Percentiles rank a stretch among this genome's conserved stretches.
Evolutionary conservation across 805 yeast species (phyloP).

Genomic region (Maudiozyma saulgeensis): DNA sequence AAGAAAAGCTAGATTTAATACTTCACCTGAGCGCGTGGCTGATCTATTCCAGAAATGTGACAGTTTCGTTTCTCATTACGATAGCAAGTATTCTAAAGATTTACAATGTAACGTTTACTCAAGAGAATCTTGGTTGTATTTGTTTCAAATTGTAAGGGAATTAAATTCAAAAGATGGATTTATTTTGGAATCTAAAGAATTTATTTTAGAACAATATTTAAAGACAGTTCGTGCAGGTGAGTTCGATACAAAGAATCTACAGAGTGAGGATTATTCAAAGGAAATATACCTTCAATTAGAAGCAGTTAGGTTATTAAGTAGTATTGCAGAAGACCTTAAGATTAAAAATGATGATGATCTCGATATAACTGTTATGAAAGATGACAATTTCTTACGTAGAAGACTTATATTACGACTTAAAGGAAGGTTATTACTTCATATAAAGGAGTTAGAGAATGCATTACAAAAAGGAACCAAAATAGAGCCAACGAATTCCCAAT

Average conservation of each 20-base stretch:
- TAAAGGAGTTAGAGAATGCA: constrained; percentile 11
- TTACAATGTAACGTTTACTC: constrained; percentile 8
- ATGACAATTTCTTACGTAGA: constrained; percentile 15
- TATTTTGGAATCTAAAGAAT: constrained; percentile 1
- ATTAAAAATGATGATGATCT: constrained; percentile 5
- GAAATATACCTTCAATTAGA: constrained; percentile 20
- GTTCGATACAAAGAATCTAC: constrained; percentile 2
- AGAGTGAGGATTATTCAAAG: constrained; percentile 2
- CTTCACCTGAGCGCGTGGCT: constrained; percentile 6
- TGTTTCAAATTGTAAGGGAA: constrained; percentile 14
- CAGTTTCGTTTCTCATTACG: constrained; percentile 12
- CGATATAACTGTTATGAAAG: constrained; percentile 3
- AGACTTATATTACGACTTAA: constrained; percentile 20
- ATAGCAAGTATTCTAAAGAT: constrained; percentile 9
- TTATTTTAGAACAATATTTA: constrained; percentile 13
- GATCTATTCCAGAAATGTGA: constrained; percentile 8
- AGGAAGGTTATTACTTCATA: constrained; percentile 11
- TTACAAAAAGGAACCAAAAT: neutral
- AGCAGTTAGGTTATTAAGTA: constrained; percentile 15
- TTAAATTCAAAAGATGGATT: constrained; percentile 10
- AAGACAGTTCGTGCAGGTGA: constrained; percentile 10
- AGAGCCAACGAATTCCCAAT: constrained; percentile 7
- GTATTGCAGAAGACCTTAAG: constrained; percentile 9
- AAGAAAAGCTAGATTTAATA: constrained; percentile 9
- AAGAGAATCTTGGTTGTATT: constrained; percentile 21